Evolutionary conservation across 352 stramenopile species (phyloP).

Genomic region (Phytopythium oedochilum): DNA sequence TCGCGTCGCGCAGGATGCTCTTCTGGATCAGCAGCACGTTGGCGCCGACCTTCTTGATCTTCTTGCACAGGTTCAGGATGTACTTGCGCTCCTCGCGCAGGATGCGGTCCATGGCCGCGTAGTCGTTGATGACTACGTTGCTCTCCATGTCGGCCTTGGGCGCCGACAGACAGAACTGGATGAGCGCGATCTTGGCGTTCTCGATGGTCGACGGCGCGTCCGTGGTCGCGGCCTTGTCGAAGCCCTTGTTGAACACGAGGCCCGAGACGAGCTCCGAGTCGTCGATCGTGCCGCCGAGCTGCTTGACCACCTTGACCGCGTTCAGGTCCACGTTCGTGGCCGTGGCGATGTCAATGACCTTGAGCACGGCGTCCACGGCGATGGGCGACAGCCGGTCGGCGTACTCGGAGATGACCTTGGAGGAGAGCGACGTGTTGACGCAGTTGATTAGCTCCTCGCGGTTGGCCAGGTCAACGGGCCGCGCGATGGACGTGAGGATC

Average conservation of each 20-base stretch:
- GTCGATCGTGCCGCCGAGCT: constrained; percentile 98
- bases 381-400: constrained; percentile 97
- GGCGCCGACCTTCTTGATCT: constrained; percentile 98
- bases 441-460: constrained; percentile 95
- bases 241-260: constrained; percentile 97
- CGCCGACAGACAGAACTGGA: constrained; percentile 98
- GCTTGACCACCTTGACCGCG: constrained; percentile 97
- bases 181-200: constrained; percentile 99
- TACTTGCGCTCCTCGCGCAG: constrained; percentile 98
- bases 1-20: constrained; percentile 98
- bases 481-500: constrained; percentile 89
- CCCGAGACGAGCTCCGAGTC: constrained; percentile 98
- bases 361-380: constrained; percentile 97
- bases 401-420: constrained; percentile 98
- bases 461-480: constrained; percentile 93
- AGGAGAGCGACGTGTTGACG: constrained; percentile 97
- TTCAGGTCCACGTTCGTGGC: constrained; percentile 97
- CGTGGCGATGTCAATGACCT: constrained; percentile 92
- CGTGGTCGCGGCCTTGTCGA: constrained; percentile 71
- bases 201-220: constrained; percentile 80
- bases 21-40: constrained; percentile 99
- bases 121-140: constrained; percentile 99
- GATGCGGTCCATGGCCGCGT: constrained; percentile 99
- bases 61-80: constrained; percentile 95
- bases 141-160: constrained; percentile 99